These are phyloP conservation scores for Aureobasidium mangrovei DNA, from an alignment of 2,329 filamentous ascomycete genomes.

Conservation along the genomic window DNA sequence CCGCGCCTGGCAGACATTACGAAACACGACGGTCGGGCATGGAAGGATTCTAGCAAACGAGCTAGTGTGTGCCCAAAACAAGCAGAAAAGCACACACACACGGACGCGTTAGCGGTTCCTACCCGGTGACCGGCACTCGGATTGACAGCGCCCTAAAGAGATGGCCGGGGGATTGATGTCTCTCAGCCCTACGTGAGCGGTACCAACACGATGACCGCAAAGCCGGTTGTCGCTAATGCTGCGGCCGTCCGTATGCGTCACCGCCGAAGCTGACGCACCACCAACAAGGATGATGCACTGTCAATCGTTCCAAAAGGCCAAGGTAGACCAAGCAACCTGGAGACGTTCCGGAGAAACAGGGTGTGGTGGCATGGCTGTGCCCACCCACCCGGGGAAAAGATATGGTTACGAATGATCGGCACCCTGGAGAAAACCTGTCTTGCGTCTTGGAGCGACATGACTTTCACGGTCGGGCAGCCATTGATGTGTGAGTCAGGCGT, in stretches of 20 bases:
- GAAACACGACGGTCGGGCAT: slow-evolving; percentile 6
- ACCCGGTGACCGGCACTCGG: background rate
- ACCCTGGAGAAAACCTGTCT: background rate
- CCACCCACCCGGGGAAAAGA: background rate
- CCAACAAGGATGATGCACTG: no score
- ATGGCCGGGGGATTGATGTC: slow-evolving; percentile 2
- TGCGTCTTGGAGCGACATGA: background rate
- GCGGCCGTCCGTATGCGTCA: background rate
- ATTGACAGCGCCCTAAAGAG: background rate
- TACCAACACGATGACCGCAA: background rate
- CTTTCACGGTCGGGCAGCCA: background rate
- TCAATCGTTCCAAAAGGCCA: background rate
- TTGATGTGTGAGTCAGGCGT: background rate
- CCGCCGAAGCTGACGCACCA: no score
- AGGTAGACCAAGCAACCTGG: slow-evolving; percentile 2
- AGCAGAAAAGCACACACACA: background rate
- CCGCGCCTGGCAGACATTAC: background rate
- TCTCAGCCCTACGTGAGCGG: background rate
- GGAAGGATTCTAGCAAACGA: background rate
- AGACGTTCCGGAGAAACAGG: background rate
- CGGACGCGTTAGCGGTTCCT: background rate
- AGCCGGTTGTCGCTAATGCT: background rate
- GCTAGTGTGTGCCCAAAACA: slow-evolving; percentile 9
- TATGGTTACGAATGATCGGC: slow-evolving; percentile 7
- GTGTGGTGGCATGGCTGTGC: background rate